Evolutionary conservation across 176 grass and related monocot species (phyloP).

Genomic region (Neostapfia colusana): DNA sequence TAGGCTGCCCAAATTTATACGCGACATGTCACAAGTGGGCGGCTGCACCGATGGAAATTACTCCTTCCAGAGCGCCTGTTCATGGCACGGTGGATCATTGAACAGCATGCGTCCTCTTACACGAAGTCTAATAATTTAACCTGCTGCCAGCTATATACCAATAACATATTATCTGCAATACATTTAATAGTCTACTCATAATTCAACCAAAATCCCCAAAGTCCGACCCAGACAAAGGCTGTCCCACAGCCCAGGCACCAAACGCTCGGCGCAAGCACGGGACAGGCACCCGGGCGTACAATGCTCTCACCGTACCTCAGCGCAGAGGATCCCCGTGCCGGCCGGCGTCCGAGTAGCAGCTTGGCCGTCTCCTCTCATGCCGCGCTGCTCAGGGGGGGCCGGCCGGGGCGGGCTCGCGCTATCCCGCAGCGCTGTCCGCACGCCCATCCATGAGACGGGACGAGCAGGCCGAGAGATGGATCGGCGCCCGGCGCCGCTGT

Average conservation of each 20-base stretch:
- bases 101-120: not conserved
- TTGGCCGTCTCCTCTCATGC: not conserved
- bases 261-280: too few relatives aligned
- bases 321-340: not conserved
- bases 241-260: too few relatives aligned
- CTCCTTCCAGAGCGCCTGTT: too few relatives aligned
- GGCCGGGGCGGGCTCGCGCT: not conserved
- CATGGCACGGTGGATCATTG: not conserved
- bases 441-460: not conserved
- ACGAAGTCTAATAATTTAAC: too few relatives aligned
- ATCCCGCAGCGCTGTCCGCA: constrained; percentile 14
- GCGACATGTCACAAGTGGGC: not conserved
- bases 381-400: not conserved
- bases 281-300: too few relatives aligned
- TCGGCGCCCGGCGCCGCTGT: not conserved
- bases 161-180: too few relatives aligned
- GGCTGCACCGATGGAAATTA: not conserved
- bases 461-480: not conserved
- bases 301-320: not conserved
- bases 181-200: too few relatives aligned
- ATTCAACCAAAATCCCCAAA: too few relatives aligned
- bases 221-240: too few relatives aligned
- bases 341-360: too few relatives aligned
- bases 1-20: too few relatives aligned
- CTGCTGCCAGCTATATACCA: too few relatives aligned